These are phyloP conservation scores for Penicillium robsamsonii DNA, from an alignment of 495 filamentous ascomycete genomes.

Conservation along the genomic window DNA sequence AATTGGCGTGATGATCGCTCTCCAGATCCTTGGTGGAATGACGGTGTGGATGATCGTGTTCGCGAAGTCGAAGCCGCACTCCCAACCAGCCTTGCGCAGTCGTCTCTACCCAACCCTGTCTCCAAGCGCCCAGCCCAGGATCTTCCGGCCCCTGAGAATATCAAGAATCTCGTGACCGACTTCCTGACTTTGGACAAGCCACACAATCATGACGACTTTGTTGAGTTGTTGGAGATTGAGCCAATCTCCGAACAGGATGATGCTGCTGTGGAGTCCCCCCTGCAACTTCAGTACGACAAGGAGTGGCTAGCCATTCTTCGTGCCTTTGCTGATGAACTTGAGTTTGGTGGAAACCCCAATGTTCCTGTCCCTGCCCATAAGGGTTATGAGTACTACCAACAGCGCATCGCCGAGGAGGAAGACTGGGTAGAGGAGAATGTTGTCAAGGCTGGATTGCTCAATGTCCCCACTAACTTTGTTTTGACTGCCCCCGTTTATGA, in stretches of 20 bases:
- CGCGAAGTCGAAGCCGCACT: not conserved
- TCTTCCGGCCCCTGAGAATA: conserved; percentile 33
- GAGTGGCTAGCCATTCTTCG: conserved; percentile 96
- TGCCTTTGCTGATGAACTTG: conserved; percentile 62
- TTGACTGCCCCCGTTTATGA: conserved; percentile 72
- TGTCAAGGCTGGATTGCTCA: conserved; percentile 54
- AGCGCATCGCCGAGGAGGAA: conserved; percentile 61
- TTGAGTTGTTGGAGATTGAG: conserved; percentile 67
- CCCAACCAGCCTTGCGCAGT: not conserved
- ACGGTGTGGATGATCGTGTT: not conserved
- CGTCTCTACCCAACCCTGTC: not conserved
- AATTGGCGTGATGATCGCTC: not conserved
- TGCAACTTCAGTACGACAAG: conserved; percentile 72
- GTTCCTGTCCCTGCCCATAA: conserved; percentile 48
- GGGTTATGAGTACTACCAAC: conserved; percentile 63
- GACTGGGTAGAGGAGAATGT: conserved; percentile 77
- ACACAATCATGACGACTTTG: conserved; percentile 64
- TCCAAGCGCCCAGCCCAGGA: not conserved
- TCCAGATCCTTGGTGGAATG: not conserved
- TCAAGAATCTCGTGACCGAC: conserved; percentile 70
- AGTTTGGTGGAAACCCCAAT: conserved; percentile 52
- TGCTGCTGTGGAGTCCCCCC: conserved; percentile 25
- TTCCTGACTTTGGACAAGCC: conserved; percentile 93
- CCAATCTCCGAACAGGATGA: conserved; percentile 36
- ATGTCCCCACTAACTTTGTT: conserved; percentile 72